Base-by-base conservation (phyloP, 768 basidiomycete genomes). In the Suillus cothurnatus region DNA sequence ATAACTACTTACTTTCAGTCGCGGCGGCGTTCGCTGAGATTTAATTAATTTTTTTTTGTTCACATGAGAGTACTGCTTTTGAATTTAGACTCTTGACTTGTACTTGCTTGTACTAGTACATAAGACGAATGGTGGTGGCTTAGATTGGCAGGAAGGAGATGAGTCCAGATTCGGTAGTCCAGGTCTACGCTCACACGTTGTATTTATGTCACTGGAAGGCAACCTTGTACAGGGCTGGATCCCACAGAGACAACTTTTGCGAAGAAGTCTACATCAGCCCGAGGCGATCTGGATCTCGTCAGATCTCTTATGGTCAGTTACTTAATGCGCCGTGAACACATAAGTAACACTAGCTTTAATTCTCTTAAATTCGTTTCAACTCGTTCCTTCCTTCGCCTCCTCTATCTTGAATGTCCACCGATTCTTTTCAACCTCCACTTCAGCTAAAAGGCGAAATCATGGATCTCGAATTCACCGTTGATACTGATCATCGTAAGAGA, bases 401-500 rank as follows among this genome's bases (percentile, higher is more conserved):
- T 82, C 82, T 17, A 26, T 50, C 31, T 31, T 53, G 31, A 19
- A 86, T 87, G 81, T 74, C 82, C 79, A 77, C 86, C 74, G 81
- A 86, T 74, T 76, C 81, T 66, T 85, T 83, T 73, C 83, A 82
- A 70, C 81, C 84, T 31, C 64, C 78, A 67, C 76, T 87, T 61
- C 89, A 90, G 72, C 84, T 89, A 75, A 91, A 91, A 76, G 87
- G 88, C 74, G 88, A 90, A 76, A 82, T 89, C 68, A 88, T 91
- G 86, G 90, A 92, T 78, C 82, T 91, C 64, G 90, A 92, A 71
- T 89, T 88, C 79, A 84, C 84, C 63, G 78, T 86, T 64, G 89
- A 91, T 77, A 88, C 85, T 26, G 86, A 90, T 80, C 89, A 90
- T 71, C 84, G 92, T 78, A 94, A 91, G 76, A 85, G 94, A 71